Evolutionary conservation across 768 basidiomycete genomes (phyloP).

Genomic region (Termitomyces eurrhizus): DNA sequence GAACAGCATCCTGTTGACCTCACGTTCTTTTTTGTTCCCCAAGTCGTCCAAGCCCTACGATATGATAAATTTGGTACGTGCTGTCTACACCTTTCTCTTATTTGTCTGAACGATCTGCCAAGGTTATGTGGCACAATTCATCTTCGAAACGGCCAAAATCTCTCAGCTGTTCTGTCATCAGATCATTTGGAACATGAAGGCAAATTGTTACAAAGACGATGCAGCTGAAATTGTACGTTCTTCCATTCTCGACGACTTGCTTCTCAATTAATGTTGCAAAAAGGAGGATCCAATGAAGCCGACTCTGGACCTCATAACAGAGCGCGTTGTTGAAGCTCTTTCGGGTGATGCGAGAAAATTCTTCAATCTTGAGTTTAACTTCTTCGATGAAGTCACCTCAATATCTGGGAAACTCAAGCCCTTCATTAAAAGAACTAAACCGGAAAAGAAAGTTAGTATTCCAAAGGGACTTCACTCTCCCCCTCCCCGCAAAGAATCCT

Average conservation of each 20-base stretch:
- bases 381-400: constrained; percentile 95
- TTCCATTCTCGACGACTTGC: neutral
- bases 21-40: constrained; percentile 99
- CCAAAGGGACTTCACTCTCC: neutral
- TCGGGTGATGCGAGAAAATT: constrained; percentile 87
- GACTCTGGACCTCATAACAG: constrained; percentile 82
- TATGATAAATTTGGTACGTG: constrained; percentile 79
- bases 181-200: constrained; percentile 99
- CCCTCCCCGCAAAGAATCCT: neutral
- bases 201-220: constrained; percentile 94
- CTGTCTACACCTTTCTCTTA: neutral
- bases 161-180: constrained; percentile 98
- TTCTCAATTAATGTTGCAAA: constrained; percentile 5
- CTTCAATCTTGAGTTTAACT: constrained; percentile 92
- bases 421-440: constrained; percentile 90
- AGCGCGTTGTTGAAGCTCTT: constrained; percentile 73
- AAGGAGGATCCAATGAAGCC: constrained; percentile 99
- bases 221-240: constrained; percentile 69
- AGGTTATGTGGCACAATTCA: constrained; percentile 95
- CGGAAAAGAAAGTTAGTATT: constrained; percentile 86
- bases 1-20: constrained; percentile 93
- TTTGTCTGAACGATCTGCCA: neutral
- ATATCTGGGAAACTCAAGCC: constrained; percentile 98
- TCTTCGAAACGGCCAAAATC: constrained; percentile 95
- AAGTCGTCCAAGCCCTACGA: constrained; percentile 94